Conservation (phyloP, 495 filamentous ascomycete genomes). For the Talaromyces nanjingensis region DNA sequence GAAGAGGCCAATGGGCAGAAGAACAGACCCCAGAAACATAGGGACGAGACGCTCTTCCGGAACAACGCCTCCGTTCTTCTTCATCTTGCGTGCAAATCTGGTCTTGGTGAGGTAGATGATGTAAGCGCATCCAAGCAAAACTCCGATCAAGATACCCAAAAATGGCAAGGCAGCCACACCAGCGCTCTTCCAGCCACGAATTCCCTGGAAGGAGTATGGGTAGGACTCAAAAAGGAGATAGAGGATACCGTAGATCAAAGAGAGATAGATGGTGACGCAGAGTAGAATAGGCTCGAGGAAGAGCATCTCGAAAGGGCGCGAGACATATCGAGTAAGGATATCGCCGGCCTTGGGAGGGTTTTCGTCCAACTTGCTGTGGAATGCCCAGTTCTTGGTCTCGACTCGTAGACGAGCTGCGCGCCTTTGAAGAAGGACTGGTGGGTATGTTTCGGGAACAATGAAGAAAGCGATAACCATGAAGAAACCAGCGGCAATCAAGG, state of each 20-base stretch:
- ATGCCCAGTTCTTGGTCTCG: constrained; percentile 55
- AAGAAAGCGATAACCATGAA: constrained; percentile 44
- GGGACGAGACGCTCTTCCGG: constrained; percentile 54
- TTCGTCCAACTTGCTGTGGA: constrained; percentile 53
- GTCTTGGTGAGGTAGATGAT: constrained; percentile 46
- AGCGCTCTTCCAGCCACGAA: constrained; percentile 41
- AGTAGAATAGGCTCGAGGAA: constrained; percentile 54
- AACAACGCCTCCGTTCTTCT: constrained; percentile 38
- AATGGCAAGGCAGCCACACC: constrained; percentile 53
- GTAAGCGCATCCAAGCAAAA: constrained; percentile 37
- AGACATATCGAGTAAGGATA: constrained; percentile 44
- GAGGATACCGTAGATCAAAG: constrained; percentile 54
- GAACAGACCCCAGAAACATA: constrained; percentile 48
- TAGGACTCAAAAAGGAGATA: constrained; percentile 60
- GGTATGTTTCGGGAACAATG: constrained; percentile 55
- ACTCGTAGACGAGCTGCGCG: constrained; percentile 50
- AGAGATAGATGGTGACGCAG: constrained; percentile 42
- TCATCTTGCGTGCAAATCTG: constrained; percentile 43
- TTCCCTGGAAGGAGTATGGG: constrained; percentile 48
- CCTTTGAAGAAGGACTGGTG: constrained; percentile 46
- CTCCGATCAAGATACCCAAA: constrained; percentile 51
- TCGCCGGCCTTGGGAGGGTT: constrained; percentile 37
- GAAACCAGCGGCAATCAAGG: constrained; percentile 45
- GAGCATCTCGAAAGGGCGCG: constrained; percentile 56
- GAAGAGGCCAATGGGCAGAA: constrained; percentile 54